A percentile compares a stretch with the other conserved stretches of the same genome.
Evolutionary conservation across 208 protist genomes (phyloP).

Genomic region (Wallacemonas sp.): DNA sequence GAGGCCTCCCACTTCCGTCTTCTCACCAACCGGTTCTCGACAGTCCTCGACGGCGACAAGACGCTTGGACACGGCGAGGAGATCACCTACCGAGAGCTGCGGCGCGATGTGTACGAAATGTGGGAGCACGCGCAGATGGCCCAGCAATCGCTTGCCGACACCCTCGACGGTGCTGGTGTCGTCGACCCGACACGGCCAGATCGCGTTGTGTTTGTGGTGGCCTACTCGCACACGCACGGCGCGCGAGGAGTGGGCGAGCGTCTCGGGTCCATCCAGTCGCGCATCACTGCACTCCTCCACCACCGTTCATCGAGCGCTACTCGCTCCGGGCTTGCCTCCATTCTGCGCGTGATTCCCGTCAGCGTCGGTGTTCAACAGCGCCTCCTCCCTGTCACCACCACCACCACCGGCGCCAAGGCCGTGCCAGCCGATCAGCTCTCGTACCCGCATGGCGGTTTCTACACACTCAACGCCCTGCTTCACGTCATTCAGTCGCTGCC

Average conservation of each 20-base stretch:
- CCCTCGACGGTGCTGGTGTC: too few relatives aligned
- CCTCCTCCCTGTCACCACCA: not conserved
- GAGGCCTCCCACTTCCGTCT: slow-evolving; percentile 25
- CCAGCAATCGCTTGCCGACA: slow-evolving; percentile 14
- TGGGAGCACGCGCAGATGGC: slow-evolving; percentile 27
- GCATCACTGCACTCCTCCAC: not conserved
- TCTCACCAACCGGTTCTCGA: slow-evolving; percentile 44
- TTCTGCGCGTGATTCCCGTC: slow-evolving; percentile 54
- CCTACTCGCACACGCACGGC: slow-evolving; percentile 15
- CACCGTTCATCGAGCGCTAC: too few relatives aligned
- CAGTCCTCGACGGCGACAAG: slow-evolving; percentile 45
- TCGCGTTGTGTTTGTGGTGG: slow-evolving; percentile 4
- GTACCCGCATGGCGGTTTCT: slow-evolving; percentile 69
- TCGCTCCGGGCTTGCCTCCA: slow-evolving; percentile 13
- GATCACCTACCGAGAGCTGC: slow-evolving; percentile 30
- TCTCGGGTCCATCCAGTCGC: not conserved
- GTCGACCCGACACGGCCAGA: not conserved
- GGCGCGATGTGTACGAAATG: slow-evolving; percentile 28
- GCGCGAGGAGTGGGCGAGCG: not conserved
- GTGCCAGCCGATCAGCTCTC: slow-evolving; percentile 30
- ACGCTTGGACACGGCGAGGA: slow-evolving; percentile 31
- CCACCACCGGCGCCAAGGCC: not conserved
- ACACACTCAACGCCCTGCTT: slow-evolving; percentile 54
- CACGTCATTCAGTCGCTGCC: slow-evolving; percentile 30
- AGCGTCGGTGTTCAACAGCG: slow-evolving; percentile 43